Base-by-base conservation (phyloP, 2,329 filamentous ascomycete species). In the Penicillium italicum region DNA sequence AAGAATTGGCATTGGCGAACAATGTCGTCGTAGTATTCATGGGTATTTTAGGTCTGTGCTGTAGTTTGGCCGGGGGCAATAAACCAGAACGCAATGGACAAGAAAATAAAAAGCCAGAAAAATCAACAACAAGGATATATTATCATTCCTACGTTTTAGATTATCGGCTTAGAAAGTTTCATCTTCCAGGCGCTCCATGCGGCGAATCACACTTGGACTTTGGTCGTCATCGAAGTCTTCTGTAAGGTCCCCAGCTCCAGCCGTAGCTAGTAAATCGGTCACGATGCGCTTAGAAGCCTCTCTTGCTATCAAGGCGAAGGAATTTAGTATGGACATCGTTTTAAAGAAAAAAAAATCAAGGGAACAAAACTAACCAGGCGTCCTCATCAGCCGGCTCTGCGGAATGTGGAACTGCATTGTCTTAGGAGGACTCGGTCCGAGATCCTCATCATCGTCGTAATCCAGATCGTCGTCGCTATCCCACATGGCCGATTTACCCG, bases 381-480 rank as follows among this genome's bases (percentile, higher is more conserved):
- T 80, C 58, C 77, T 76, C 67, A 80, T 72, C 26, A 80, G 62
- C 34, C 77, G 72, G 56, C 74, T 77, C 60, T 80, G 77, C 22
- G 78, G 78, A 49, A 80, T 73, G 68, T 80, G 78, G 57, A 80
- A 80, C 50, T 80, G 78, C 76, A 80, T 80, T 12, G 78, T 80
- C 79, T 97, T 97, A 0, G 94, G 94, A 28, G 94, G 94, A 67
- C 90, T 96, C 74, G 91, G 87, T 6, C 87, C 90, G 45, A 83
- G 73, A 22, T 76, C 72, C 7, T 82, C 82, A 56, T 88, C 82
- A 55, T 88, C 86, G 6, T 55, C 53, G 20, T 50, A 50, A 28
- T 84, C 80, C 36, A 77, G 76, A 45, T 88, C 87, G 53, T 85
- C 86, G 58, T 91, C 87, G 65, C 86, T 89, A 50, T 92, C 87